Conservation (phyloP, 306 rosid genomes). For the Quercus mongolica region DNA sequence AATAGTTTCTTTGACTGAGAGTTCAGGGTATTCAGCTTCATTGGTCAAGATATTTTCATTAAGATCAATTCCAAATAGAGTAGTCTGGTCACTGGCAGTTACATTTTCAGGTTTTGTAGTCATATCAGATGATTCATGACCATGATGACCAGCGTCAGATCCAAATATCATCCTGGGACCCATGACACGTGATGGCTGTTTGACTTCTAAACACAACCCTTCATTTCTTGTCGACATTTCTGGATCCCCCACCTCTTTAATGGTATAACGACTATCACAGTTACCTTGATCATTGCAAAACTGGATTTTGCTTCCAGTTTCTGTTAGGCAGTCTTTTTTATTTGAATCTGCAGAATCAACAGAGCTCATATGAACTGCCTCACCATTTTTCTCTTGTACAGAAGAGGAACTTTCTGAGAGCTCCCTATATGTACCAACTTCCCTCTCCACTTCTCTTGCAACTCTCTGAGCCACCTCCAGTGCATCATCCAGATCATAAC, state of each 20-base stretch:
- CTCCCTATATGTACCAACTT: constrained; percentile 14
- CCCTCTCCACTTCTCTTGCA: constrained; percentile 27
- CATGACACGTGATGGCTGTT: constrained; percentile 7
- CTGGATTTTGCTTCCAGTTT: constrained; percentile 12
- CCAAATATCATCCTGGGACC: neutral
- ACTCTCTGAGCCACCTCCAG: constrained; percentile 22
- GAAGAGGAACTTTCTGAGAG: constrained; percentile 31
- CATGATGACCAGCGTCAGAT: constrained; percentile 6
- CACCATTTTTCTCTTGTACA: constrained; percentile 16
- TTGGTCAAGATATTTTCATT: constrained; percentile 15
- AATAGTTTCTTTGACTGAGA: constrained; percentile 10
- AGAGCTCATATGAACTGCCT: constrained; percentile 12
- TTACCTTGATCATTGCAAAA: constrained; percentile 6
- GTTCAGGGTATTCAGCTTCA: constrained; percentile 16
- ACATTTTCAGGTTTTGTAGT: constrained; percentile 10
- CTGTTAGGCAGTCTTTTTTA: constrained; percentile 23
- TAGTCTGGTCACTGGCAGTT: neutral
- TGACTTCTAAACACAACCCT: neutral
- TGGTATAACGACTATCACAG: neutral
- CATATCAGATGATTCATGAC: constrained; percentile 4
- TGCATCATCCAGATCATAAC: constrained; percentile 21
- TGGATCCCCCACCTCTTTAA: neutral
- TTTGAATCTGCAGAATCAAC: constrained; percentile 29
- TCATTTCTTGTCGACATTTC: neutral
- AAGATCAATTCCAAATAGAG: constrained; percentile 24